phyloP scores from a whole-genome alignment of 1,284 basidiomycete species.

The Salmacisia buchloeana region DNA sequence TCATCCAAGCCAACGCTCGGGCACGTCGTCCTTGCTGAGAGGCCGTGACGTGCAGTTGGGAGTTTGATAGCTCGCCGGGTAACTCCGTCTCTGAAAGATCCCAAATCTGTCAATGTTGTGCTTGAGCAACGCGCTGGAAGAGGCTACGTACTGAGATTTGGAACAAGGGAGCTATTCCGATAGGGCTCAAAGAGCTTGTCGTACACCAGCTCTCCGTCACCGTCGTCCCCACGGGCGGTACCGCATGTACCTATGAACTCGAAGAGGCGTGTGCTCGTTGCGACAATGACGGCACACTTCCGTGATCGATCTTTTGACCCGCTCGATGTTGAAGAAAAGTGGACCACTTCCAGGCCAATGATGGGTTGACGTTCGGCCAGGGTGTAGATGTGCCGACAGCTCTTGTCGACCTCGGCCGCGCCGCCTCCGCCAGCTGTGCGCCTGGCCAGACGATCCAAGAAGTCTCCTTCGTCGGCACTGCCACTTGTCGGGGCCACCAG shows the following conservation, averaged over 20 bases:
- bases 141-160: conserved; percentile 29
- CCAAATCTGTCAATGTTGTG: neutral
- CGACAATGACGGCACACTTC: conserved; percentile 61
- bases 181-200: conserved; percentile 45
- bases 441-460: conserved; percentile 46
- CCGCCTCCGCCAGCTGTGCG: conserved; percentile 28
- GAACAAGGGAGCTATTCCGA: conserved; percentile 23
- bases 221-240: conserved; percentile 59
- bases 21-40: conserved; percentile 49
- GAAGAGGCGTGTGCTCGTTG: conserved; percentile 82
- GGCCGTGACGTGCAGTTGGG: conserved; percentile 53
- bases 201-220: conserved; percentile 53
- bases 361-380: conserved; percentile 41
- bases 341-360: conserved; percentile 31
- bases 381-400: conserved; percentile 31
- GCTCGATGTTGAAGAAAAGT: conserved; percentile 19
- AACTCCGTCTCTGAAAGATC: conserved; percentile 34
- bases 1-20: conserved; percentile 60
- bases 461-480: conserved; percentile 54
- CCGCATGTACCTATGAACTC: conserved; percentile 69
- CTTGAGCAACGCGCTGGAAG: neutral
- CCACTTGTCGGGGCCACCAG: conserved; percentile 57
- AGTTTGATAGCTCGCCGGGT: conserved; percentile 40
- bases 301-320: neutral
- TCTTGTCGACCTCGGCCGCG: conserved; percentile 29